Conservation (phyloP, 352 stramenopile genomes). For the Phytophthora chlamydospora region DNA sequence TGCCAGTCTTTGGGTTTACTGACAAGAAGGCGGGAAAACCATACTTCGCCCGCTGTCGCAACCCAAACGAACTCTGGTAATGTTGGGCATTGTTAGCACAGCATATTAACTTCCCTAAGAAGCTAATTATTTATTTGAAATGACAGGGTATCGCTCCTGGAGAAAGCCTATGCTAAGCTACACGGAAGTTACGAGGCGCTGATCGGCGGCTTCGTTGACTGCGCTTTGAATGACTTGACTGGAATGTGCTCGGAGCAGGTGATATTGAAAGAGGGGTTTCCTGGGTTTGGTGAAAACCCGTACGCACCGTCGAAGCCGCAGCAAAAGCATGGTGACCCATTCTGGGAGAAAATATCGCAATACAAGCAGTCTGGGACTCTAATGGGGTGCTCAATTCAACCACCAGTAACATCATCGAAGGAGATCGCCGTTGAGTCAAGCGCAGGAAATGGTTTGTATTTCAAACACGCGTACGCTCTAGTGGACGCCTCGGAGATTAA, state of each 20-base stretch:
- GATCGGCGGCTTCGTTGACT: conserved; percentile 91
- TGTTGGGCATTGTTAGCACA: too few species aligned
- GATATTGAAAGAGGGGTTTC: conserved; percentile 83
- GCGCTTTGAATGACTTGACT: conserved; percentile 90
- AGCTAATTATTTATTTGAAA: not conserved
- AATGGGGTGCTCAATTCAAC: conserved; percentile 93
- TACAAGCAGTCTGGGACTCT: conserved; percentile 88
- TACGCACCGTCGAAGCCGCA: conserved; percentile 48
- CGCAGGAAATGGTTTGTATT: conserved; percentile 84
- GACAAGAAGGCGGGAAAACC: conserved; percentile 84
- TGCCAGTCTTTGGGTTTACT: conserved; percentile 86
- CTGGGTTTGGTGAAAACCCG: conserved; percentile 76
- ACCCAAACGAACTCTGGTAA: conserved; percentile 90
- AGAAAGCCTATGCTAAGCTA: conserved; percentile 95
- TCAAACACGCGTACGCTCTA: conserved; percentile 89
- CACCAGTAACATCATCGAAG: conserved; percentile 60
- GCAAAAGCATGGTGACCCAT: conserved; percentile 62
- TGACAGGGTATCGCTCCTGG: conserved; percentile 82
- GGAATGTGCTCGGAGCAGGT: conserved; percentile 90
- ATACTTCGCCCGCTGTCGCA: conserved; percentile 83
- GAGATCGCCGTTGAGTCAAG: conserved; percentile 70
- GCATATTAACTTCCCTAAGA: too few species aligned
- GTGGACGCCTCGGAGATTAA: conserved; percentile 81
- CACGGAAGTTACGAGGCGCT: conserved; percentile 89
- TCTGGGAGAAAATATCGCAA: conserved; percentile 80